Evolutionary conservation across 192 early-diverging fungal species (phyloP), one percentile per base, ranked within the genome.

Genomic region (Podila clonocystis): DNA sequence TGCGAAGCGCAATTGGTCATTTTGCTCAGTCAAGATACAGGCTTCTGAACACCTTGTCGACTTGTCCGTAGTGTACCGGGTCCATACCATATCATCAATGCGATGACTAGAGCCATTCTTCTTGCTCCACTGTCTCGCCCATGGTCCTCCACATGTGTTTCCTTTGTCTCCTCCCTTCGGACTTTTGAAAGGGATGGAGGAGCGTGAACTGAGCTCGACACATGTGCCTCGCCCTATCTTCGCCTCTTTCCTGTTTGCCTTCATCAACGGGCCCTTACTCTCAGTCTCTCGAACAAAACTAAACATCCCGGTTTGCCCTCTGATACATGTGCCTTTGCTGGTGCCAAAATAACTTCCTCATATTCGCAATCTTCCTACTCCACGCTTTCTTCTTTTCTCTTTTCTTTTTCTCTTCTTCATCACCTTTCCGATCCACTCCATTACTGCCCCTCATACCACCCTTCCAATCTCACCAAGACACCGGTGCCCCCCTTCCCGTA

Each of bases 381-480:
- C 30, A 29, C 49, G 20, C 30, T 22, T 29, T 62, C 15, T 17
- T 26, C 15, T 19, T 26, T 48, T 20, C 33, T 31, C 60, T 55
- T 33, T 36, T 59, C 6, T 66, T 3, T 22, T 22, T 17, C 24
- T 20, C 31, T 50, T 49, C 30, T 19, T 61, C 58, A 22, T 13
- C 13, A 41, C 50, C 59, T 17, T 34, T 24, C 24, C 26, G 20
- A 49, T 50, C 60, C 38, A 19, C 9, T 13, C 41, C 22, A 28
- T 1, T 30, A n/a, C 48, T 15, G 26, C 34, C 34, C 29, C 50
- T 63, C 57, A 24, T 50, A 29, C 57, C 24, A 38, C 72, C 72
- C 65, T 62, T 67, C 72, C 72, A 26, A 49, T 57, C 71, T 73
- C 72, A 67, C 72, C 72, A 67, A 62, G 72, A 67, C 72, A 66